A percentile compares a stretch with the other conserved stretches of the same genome.
These are phyloP conservation scores for Pseudodiploospora longispora DNA, from an alignment of 2,329 filamentous ascomycete genomes.

Conservation along the genomic window DNA sequence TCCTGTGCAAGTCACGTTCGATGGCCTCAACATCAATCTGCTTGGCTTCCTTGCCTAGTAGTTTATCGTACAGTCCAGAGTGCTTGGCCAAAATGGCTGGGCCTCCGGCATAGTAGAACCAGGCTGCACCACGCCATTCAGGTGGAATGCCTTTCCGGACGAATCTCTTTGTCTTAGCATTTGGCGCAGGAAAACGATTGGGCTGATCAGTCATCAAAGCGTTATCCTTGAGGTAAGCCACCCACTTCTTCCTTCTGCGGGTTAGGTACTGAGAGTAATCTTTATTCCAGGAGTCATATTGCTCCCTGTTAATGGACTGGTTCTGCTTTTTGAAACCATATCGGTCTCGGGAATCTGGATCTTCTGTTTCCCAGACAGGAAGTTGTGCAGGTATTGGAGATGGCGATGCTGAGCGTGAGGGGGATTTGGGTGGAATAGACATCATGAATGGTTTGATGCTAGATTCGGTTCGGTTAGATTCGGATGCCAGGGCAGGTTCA, in stretches of 20 bases:
- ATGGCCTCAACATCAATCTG: constrained; percentile 78
- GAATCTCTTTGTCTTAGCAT: constrained; percentile 79
- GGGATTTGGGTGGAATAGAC: constrained; percentile 5
- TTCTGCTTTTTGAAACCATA: constrained; percentile 90
- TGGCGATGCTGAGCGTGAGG: constrained; percentile 6
- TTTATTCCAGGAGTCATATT: constrained; percentile 76
- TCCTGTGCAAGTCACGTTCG: constrained; percentile 86
- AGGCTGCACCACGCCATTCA: constrained; percentile 88
- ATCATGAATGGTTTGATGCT: constrained; percentile 4
- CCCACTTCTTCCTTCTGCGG: constrained; percentile 75
- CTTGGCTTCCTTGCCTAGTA: constrained; percentile 58
- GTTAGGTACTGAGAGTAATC: constrained; percentile 68
- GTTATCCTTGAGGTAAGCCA: constrained; percentile 65
- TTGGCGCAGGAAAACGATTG: constrained; percentile 69
- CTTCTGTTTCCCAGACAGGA: constrained; percentile 32
- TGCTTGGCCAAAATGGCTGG: constrained; percentile 70
- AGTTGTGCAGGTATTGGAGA: constrained; percentile 17
- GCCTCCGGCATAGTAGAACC: constrained; percentile 93
- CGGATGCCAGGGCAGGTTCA: constrained; percentile 19
- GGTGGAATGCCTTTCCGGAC: constrained; percentile 89
- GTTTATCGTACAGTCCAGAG: constrained; percentile 64
- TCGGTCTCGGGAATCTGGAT: constrained; percentile 56
- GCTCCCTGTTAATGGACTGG: constrained; percentile 64
- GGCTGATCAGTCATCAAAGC: constrained; percentile 65
- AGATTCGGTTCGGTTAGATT: constrained; percentile 11